Conservation (phyloP, 1,284 basidiomycete species). For the Trametes polyzona region DNA sequence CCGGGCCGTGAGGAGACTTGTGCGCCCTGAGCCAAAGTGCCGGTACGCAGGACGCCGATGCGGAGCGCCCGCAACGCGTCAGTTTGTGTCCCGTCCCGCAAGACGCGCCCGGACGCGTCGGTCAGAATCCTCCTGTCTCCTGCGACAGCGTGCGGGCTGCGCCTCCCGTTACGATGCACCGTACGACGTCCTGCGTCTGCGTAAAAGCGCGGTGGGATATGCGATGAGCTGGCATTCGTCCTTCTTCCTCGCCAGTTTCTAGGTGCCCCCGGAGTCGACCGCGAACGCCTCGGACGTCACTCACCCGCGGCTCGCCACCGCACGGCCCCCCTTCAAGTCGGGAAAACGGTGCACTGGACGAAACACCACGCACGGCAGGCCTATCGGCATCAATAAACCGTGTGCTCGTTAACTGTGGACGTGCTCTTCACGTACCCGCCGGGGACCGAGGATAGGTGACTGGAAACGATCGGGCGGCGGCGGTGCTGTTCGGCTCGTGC, state of each 20-base stretch:
- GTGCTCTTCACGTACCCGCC: neutral
- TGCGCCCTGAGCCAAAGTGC: neutral
- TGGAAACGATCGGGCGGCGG: neutral
- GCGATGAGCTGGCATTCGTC: no score
- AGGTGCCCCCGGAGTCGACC: no score
- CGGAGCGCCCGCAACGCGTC: conserved; percentile 1
- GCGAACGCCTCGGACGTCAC: conserved; percentile 9
- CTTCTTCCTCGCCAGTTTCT: no score
- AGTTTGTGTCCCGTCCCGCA: neutral
- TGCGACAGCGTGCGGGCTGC: neutral
- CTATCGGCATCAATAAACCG: neutral
- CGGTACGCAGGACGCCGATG: neutral
- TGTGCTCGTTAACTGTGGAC: neutral
- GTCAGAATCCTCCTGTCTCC: neutral
- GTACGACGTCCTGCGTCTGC: no score
- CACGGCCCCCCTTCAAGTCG: neutral
- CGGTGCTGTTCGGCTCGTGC: neutral
- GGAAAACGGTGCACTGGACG: neutral
- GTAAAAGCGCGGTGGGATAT: no score
- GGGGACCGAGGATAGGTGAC: neutral
- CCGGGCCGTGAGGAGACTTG: no score
- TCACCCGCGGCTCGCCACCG: conserved; percentile 2
- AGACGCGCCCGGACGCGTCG: no score
- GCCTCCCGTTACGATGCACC: no score
- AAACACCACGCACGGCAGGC: neutral